These are phyloP conservation scores for Chiua virens DNA, from an alignment of 768 basidiomycete species.

Conservation along the genomic window DNA sequence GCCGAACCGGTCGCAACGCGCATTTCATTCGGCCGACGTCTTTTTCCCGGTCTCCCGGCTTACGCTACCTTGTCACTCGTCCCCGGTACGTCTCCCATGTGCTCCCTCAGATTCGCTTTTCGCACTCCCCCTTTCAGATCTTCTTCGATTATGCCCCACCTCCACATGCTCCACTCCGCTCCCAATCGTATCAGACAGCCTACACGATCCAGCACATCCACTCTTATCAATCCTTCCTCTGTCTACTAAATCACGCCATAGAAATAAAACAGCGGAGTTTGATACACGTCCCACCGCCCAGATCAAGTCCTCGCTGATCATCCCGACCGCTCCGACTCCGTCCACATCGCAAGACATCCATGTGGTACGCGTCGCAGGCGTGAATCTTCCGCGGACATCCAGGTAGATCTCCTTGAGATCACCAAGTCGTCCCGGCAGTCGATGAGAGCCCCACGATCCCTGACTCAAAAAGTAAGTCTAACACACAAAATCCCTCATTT, in stretches of 20 bases:
- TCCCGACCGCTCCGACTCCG: conserved; percentile 29
- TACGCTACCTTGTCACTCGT: conserved; percentile 3
- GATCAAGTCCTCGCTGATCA: conserved; percentile 25
- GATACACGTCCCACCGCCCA: conserved; percentile 17
- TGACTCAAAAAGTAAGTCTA: conserved; percentile 22
- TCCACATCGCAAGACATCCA: conserved; percentile 32
- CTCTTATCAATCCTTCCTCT: not conserved
- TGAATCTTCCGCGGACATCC: conserved; percentile 35
- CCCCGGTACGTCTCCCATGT: conserved; percentile 28
- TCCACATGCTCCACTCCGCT: conserved; percentile 13
- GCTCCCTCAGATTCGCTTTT: conserved; percentile 29
- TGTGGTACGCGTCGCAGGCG: conserved; percentile 25
- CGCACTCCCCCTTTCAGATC: conserved; percentile 17
- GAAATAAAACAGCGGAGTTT: conserved; percentile 18
- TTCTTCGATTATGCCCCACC: conserved; percentile 23
- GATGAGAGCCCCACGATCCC: conserved; percentile 12
- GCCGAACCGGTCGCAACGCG: conserved; percentile 21
- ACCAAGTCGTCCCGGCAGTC: conserved; percentile 20
- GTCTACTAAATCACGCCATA: conserved; percentile 13
- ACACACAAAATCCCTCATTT: conserved; percentile 1
- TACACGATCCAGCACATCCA: not conserved
- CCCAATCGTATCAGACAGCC: conserved; percentile 1
- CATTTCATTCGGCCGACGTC: conserved; percentile 11
- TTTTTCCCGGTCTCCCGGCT: conserved; percentile 14
- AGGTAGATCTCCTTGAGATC: conserved; percentile 26